Percentiles rank a stretch among this genome's conserved stretches.
Conservation (phyloP, 2,329 filamentous ascomycete genomes). For the Niveomyces coronatus region DNA sequence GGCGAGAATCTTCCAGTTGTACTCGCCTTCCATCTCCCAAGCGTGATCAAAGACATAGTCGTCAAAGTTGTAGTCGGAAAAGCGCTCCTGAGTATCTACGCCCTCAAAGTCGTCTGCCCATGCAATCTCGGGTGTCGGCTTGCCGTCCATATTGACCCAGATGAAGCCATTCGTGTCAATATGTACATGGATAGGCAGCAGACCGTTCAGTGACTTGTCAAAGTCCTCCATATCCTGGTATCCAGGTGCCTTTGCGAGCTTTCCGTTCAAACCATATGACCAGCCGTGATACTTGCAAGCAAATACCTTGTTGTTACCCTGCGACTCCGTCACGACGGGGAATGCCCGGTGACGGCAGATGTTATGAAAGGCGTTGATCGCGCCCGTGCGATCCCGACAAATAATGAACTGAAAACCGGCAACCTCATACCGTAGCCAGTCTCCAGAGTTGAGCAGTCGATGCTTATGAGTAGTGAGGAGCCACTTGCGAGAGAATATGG, state of each 20-base stretch:
- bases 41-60: constrained; percentile 47
- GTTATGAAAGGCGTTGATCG: constrained; percentile 46
- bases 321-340: constrained; percentile 36
- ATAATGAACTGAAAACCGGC: constrained; percentile 43
- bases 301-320: constrained; percentile 38
- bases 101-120: constrained; percentile 43
- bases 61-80: constrained; percentile 36
- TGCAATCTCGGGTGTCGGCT: constrained; percentile 32
- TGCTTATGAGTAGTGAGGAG: constrained; percentile 37
- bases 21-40: constrained; percentile 46
- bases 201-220: constrained; percentile 38
- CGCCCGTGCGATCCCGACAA: constrained; percentile 32
- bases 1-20: constrained; percentile 50
- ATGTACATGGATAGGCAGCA: constrained; percentile 40
- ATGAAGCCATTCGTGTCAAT: constrained; percentile 39
- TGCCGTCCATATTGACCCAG: constrained; percentile 45
- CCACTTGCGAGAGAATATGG: constrained; percentile 41
- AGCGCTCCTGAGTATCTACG: constrained; percentile 34
- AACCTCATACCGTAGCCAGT: constrained; percentile 41
- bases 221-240: constrained; percentile 43
- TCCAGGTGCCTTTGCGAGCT: constrained; percentile 44
- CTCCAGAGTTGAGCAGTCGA: constrained; percentile 36
- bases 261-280: constrained; percentile 44
- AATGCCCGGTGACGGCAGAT: constrained; percentile 50
- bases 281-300: constrained; percentile 49